Evolutionary conservation across 2,329 filamentous ascomycete species (phyloP).

Genomic region (Verticillium zaregamsianum): DNA sequence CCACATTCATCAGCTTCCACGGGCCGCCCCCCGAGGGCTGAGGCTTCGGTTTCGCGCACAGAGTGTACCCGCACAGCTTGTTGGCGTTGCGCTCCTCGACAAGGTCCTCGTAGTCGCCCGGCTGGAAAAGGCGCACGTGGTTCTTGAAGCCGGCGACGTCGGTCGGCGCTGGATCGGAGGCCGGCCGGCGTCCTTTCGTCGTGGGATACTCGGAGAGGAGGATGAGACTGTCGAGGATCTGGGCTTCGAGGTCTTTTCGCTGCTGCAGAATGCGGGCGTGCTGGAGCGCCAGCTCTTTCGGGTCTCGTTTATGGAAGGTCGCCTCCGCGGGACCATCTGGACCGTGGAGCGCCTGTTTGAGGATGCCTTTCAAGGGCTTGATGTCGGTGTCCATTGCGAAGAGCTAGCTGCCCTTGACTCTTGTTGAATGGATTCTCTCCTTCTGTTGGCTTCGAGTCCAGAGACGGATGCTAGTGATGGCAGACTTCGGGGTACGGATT

Average conservation of each 20-base stretch:
- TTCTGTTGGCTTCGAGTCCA: too few species aligned
- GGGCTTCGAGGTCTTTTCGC: slow-evolving; percentile 71
- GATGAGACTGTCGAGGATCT: slow-evolving; percentile 70
- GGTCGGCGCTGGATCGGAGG: slow-evolving; percentile 46
- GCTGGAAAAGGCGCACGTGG: slow-evolving; percentile 71
- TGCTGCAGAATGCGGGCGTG: slow-evolving; percentile 81
- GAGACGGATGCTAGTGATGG: too few species aligned
- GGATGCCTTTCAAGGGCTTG: slow-evolving; percentile 49
- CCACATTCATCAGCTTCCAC: slow-evolving; percentile 60
- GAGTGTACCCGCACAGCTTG: slow-evolving; percentile 74
- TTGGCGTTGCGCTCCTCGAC: slow-evolving; percentile 86
- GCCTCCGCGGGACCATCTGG: slow-evolving; percentile 37
- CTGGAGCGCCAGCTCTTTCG: slow-evolving; percentile 66
- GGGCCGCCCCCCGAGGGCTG: slow-evolving; percentile 53
- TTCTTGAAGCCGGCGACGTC: slow-evolving; percentile 64
- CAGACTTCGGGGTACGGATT: too few species aligned
- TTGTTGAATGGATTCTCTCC: too few species aligned
- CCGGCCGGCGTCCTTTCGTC: slow-evolving; percentile 25
- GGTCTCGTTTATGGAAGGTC: neutral
- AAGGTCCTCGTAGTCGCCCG: slow-evolving; percentile 83
- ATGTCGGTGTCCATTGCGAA: slow-evolving; percentile 36
- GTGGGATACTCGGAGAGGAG: slow-evolving; percentile 60
- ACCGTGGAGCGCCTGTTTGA: slow-evolving; percentile 52
- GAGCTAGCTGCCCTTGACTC: neutral
- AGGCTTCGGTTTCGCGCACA: slow-evolving; percentile 66